Evolutionary conservation across 441 rosid genomes (phyloP), one percentile per base, ranked within the genome.

Genomic region (Sinapis alba): DNA sequence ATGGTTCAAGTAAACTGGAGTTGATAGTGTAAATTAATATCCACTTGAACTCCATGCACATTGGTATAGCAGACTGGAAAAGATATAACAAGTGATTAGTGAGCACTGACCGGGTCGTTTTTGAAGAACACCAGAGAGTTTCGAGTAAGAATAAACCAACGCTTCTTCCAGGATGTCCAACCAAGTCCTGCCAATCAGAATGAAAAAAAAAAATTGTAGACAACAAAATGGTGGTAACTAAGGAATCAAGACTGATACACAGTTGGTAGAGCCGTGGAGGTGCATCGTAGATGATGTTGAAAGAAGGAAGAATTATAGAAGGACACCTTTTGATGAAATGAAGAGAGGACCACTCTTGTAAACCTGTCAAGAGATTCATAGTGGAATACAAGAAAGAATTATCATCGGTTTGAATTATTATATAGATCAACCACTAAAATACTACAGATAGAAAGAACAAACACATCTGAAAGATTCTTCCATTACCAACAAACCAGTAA

Each of bases 91-190:
- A 71, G 47, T 30, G 62, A 61, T 61, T n/a, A 60, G 7, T 47
- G 20, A 47, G 5, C 10, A 87, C 98, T 91, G 59, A 96, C 97
- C 59, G 97, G 99, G 77, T 96, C 97, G 83, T 86, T 93, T 86
- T 90, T 96, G 75, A 96, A 93, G 88, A 93, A 93, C 73, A 96
- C 97, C 94, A 93, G 87, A 15, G 98, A 91, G 65, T 91, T 91
- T 60, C 97, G 97, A 24, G 98, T 93, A 75, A 96, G 91, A 78
- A 96, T 90, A 82, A 96, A 96, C 99, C 99, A 96, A 51, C 97
- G 96, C 80, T 89, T 96, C 86, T 96, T 96, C 99, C 99, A 96
- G 69, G 98, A 96, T 70, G 90, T 93, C 99, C 98, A 96, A 76
- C 99, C 98, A 72, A 96, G 80, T 74, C 98, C 99, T 96, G 90